Percentiles rank a stretch among this genome's conserved stretches.
These are phyloP conservation scores for Postia placenta DNA, from an alignment of 768 basidiomycete genomes.

Conservation along the genomic window DNA sequence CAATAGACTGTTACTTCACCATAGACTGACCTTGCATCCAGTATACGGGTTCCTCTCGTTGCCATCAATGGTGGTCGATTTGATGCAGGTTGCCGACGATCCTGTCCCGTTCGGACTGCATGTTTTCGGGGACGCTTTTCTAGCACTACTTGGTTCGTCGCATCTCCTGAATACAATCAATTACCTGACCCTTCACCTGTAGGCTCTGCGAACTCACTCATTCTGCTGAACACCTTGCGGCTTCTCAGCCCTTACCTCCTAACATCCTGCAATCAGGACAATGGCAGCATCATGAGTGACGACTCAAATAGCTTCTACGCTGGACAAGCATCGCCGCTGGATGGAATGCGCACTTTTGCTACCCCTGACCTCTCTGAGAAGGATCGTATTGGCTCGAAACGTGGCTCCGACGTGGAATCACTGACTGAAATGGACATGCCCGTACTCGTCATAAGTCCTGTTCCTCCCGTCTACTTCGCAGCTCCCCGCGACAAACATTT, in stretches of 20 bases:
- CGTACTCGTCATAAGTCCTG: not conserved
- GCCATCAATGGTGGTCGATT: constrained; percentile 49
- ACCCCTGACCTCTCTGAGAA: no score
- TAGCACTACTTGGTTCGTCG: constrained; percentile 47
- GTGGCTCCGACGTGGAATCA: no score
- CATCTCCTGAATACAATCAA: not conserved
- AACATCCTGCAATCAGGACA: constrained; percentile 3
- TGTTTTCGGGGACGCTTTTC: constrained; percentile 46
- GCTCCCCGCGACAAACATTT: not conserved
- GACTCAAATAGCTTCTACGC: constrained; percentile 22
- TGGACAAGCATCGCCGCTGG: constrained; percentile 15
- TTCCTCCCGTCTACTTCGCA: not conserved
- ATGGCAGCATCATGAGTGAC: not conserved
- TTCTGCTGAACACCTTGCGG: constrained; percentile 67
- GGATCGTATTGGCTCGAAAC: no score
- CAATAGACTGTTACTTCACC: not conserved
- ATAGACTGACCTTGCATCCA: constrained; percentile 19
- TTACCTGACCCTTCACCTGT: not conserved
- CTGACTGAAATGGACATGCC: not conserved
- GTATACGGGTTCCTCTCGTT: constrained; percentile 56
- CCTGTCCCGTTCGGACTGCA: constrained; percentile 38
- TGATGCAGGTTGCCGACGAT: constrained; percentile 43
- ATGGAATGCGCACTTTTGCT: no score
- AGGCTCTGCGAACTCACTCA: constrained; percentile 60
- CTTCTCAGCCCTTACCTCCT: constrained; percentile 50